Conservation (phyloP, 2,329 filamentous ascomycete species). For the Fusarium goolgardi region DNA sequence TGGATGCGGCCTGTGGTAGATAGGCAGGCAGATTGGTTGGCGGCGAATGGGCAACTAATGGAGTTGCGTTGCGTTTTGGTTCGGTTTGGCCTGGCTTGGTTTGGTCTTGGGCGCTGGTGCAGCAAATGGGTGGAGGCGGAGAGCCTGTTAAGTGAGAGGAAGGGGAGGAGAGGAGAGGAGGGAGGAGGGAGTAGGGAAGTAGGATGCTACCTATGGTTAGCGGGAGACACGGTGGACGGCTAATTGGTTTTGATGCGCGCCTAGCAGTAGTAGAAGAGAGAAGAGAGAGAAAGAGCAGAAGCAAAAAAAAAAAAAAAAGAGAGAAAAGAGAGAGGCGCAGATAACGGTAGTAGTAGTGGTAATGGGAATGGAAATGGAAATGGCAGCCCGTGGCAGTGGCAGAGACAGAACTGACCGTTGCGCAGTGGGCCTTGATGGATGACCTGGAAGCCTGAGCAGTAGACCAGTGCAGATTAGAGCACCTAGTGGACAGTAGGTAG, state of each 20-base stretch:
- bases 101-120: constrained; percentile 28
- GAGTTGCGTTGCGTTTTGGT: constrained; percentile 33
- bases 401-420: constrained; percentile 12
- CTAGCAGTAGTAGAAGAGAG: constrained; percentile 9
- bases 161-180: not conserved
- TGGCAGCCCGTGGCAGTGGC: not conserved
- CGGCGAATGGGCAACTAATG: constrained; percentile 37
- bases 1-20: constrained; percentile 37
- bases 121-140: constrained; percentile 38
- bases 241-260: constrained; percentile 19
- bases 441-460: not conserved
- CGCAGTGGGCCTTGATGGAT: constrained; percentile 24
- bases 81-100: constrained; percentile 8
- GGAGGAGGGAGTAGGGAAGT: constrained; percentile 23
- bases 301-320: not conserved
- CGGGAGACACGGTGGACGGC: constrained; percentile 15
- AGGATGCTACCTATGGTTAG: constrained; percentile 12
- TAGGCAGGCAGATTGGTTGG: constrained; percentile 20
- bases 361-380: not conserved
- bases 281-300: not conserved
- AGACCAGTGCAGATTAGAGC: constrained; percentile 9
- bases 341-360: not conserved
- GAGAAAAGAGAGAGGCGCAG: constrained; percentile 17
- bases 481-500: not conserved
- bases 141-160: constrained; percentile 9